A percentile compares a stretch with the other conserved stretches of the same genome.
Conservation (phyloP, 371 early-diverging fungal species). For the Dinochytrium kinnereticum region DNA sequence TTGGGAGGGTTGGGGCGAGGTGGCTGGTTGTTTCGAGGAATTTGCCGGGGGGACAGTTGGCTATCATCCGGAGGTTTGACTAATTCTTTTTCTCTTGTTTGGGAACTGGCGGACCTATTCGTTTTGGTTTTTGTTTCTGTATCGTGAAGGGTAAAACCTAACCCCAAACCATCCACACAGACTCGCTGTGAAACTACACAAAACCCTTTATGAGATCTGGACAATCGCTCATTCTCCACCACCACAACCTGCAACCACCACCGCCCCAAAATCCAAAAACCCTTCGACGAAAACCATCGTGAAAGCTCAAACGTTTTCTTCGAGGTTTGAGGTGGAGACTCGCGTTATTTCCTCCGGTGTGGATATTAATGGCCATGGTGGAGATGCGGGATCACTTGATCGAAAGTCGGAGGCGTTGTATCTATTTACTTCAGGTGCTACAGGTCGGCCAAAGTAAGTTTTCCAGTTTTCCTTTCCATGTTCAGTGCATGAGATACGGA, state of each 20-base stretch:
- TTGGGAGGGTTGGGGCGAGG: conserved; percentile 71
- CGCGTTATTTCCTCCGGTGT: conserved; percentile 19
- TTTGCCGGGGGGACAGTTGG: conserved; percentile 35
- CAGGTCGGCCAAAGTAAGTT: conserved; percentile 76
- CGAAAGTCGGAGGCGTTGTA: conserved; percentile 58
- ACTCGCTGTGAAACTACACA: background rate
- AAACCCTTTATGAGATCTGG: background rate
- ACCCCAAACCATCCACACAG: background rate
- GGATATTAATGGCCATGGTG: background rate
- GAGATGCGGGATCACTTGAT: conserved; percentile 68
- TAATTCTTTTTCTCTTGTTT: too few species aligned
- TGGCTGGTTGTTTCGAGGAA: conserved; percentile 71
- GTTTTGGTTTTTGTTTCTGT: background rate
- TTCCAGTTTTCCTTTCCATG: conserved; percentile 1
- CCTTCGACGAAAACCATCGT: too few species aligned
- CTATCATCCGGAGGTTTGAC: conserved; percentile 12
- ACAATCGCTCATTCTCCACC: background rate
- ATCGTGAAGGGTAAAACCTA: background rate
- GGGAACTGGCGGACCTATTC: too few species aligned
- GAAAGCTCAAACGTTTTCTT: background rate
- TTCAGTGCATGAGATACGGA: background rate
- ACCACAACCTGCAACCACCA: background rate
- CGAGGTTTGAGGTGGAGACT: conserved; percentile 6
- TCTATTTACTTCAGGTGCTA: conserved; percentile 67
- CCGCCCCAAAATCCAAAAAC: too few species aligned